These are phyloP conservation scores for Penicillium malachiteum DNA, from an alignment of 495 filamentous ascomycete genomes.

Conservation along the genomic window DNA sequence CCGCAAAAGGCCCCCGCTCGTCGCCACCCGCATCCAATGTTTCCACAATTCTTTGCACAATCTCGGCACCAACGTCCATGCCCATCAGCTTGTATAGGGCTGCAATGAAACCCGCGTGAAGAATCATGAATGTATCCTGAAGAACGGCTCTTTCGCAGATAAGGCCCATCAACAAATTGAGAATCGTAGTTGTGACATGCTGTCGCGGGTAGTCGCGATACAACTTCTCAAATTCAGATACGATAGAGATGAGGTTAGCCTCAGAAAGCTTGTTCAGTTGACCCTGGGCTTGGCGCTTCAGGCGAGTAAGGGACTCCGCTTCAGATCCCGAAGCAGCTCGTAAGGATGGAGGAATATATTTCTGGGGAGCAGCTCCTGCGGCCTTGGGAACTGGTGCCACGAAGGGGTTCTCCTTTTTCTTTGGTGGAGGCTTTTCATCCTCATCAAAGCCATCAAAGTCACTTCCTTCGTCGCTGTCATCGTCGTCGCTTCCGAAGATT, in stretches of 20 bases:
- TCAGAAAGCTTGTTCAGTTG: constrained; percentile 91
- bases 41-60: constrained; percentile 74
- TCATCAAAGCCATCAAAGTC: constrained; percentile 45
- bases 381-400: constrained; percentile 49
- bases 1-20: constrained; percentile 44
- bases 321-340: constrained; percentile 62
- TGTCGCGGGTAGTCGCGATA: constrained; percentile 80
- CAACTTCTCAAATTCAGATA: constrained; percentile 75
- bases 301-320: constrained; percentile 62
- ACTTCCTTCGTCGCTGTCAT: constrained; percentile 27
- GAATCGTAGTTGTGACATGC: constrained; percentile 75
- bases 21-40: constrained; percentile 53
- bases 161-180: constrained; percentile 69
- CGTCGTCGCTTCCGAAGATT: constrained; percentile 28
- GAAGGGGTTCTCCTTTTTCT: constrained; percentile 62
- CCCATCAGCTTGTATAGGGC: constrained; percentile 85
- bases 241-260: constrained; percentile 76
- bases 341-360: constrained; percentile 90
- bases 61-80: constrained; percentile 80
- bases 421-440: constrained; percentile 31
- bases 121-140: constrained; percentile 83
- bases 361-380: constrained; percentile 31
- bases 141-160: constrained; percentile 74
- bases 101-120: constrained; percentile 86
- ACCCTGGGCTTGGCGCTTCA: constrained; percentile 81